These are phyloP conservation scores for Talaromyces verruculosus DNA, from an alignment of 2,329 filamentous ascomycete genomes.

Conservation along the genomic window DNA sequence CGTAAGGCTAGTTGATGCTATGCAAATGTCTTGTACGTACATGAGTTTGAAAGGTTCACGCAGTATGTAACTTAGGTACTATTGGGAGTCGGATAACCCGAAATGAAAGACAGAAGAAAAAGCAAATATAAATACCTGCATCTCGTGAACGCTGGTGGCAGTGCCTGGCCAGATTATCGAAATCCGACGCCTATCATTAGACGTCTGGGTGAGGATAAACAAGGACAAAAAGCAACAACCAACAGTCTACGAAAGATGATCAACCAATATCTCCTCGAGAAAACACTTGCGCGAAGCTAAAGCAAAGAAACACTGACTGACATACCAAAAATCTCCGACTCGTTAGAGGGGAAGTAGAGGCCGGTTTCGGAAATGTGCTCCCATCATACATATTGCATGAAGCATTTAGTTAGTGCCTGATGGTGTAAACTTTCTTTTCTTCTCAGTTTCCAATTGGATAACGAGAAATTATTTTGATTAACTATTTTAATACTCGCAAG, in stretches of 20 bases:
- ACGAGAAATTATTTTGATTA: background rate
- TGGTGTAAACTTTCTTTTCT: background rate
- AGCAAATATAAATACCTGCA: conserved; percentile 3
- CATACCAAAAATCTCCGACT: conserved; percentile 7
- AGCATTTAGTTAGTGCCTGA: background rate
- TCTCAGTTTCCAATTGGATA: background rate
- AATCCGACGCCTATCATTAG: background rate
- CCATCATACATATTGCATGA: conserved; percentile 2
- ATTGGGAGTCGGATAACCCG: background rate
- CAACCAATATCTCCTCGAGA: background rate
- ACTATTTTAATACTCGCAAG: background rate
- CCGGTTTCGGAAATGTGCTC: conserved; percentile 8
- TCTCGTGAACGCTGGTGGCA: background rate
- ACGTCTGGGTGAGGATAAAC: background rate
- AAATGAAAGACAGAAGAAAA: background rate
- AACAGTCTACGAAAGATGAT: background rate
- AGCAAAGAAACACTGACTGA: background rate
- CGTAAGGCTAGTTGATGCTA: background rate
- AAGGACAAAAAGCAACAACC: background rate
- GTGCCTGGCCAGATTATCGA: background rate
- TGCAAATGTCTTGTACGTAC: background rate
- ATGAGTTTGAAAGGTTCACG: background rate
- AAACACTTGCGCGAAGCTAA: background rate
- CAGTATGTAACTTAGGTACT: background rate
- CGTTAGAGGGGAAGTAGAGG: background rate